These are phyloP conservation scores for Poa annua DNA, from an alignment of 176 grass and related monocot genomes.

Conservation along the genomic window DNA sequence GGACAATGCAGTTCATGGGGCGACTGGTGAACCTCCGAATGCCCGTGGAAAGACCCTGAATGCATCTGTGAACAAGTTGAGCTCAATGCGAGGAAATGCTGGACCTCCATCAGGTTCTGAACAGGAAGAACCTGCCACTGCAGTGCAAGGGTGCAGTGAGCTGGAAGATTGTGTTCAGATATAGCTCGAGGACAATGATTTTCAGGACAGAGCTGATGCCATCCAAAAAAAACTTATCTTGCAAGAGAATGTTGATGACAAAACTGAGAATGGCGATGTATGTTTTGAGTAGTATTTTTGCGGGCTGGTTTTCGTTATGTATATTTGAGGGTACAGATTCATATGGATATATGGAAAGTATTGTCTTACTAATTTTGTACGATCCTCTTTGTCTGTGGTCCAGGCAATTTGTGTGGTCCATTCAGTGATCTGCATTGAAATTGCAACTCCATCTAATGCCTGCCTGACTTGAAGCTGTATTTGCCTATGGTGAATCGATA, in stretches of 20 bases:
- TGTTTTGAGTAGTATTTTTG: too few species aligned
- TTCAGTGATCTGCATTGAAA: background rate
- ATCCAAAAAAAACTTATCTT: background rate
- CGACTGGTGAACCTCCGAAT: background rate
- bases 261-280: conserved; percentile 26
- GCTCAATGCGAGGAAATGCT: conserved; percentile 4
- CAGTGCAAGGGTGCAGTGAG: background rate
- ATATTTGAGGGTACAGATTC: background rate
- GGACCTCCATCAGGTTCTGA: conserved; percentile 17
- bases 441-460: background rate
- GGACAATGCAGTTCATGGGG: background rate
- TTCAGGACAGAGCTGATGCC: background rate
- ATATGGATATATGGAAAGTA: background rate
- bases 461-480: background rate
- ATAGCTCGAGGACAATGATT: background rate
- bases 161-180: background rate
- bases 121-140: conserved; percentile 7
- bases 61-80: conserved; percentile 15
- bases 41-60: background rate
- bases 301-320: too few species aligned
- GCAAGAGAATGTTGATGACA: background rate
- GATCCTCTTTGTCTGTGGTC: background rate
- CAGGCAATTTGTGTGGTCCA: background rate
- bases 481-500: background rate
- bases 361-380: too few species aligned